These are phyloP conservation scores for Pseudoscleropodium purum DNA, from an alignment of 225 moss, liverwort and hornwort species.

Conservation along the genomic window DNA sequence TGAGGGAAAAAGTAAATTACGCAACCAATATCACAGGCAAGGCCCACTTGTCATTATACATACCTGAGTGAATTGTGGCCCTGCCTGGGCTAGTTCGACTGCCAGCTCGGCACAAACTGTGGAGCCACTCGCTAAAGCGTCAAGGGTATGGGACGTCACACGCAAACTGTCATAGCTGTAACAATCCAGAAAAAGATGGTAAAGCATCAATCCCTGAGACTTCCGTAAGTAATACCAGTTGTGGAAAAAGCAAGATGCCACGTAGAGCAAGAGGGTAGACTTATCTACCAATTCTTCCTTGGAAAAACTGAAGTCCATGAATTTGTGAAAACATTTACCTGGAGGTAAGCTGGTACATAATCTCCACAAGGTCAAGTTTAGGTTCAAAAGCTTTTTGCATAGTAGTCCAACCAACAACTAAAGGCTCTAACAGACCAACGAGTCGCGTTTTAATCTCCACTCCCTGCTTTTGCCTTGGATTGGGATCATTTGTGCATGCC, in stretches of 20 bases:
- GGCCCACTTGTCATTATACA: not conserved
- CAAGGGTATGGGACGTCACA: conserved; percentile 88
- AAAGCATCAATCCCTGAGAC: not conserved
- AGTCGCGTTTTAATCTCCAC: conserved; percentile 97
- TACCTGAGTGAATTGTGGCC: conserved; percentile 98
- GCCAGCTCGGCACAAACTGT: conserved; percentile 97
- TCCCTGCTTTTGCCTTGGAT: conserved; percentile 87
- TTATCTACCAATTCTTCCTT: not conserved
- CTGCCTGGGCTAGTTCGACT: conserved; percentile 92
- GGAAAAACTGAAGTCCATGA: not conserved
- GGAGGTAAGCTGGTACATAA: conserved; percentile 98
- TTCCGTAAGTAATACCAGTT: not conserved
- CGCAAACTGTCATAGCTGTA: conserved; percentile 92
- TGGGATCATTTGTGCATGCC: conserved; percentile 96
- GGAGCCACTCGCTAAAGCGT: conserved; percentile 73
- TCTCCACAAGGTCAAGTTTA: conserved; percentile 90
- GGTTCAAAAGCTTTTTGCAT: conserved; percentile 90
- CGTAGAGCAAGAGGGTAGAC: not conserved
- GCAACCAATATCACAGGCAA: not conserved
- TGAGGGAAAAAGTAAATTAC: not conserved
- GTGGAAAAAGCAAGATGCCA: not conserved
- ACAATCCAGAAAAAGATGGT: conserved; percentile 3
- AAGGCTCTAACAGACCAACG: conserved; percentile 87
- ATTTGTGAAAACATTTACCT: conserved; percentile 36
- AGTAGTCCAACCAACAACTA: conserved; percentile 97